These are phyloP conservation scores for Phytophthora megakarya DNA, from an alignment of 352 stramenopile genomes.

Conservation along the genomic window DNA sequence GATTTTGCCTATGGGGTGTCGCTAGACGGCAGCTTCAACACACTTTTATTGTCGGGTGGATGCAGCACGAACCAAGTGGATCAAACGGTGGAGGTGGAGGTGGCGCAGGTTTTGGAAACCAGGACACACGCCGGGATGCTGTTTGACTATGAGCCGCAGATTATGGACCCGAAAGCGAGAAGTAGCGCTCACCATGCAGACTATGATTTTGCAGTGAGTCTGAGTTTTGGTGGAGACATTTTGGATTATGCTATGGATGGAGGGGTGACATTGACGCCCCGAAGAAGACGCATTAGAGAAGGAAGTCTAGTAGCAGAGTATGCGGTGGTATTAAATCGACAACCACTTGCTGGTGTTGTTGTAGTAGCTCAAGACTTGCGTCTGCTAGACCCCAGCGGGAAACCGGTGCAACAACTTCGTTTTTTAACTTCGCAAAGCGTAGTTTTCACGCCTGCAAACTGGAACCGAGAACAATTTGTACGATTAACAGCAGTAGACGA, in stretches of 20 bases:
- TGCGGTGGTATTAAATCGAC: conserved; percentile 68
- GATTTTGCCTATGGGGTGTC: conserved; percentile 64
- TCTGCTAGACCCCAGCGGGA: conserved; percentile 29
- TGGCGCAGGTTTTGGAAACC: conserved; percentile 47
- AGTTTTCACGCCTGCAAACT: conserved; percentile 58
- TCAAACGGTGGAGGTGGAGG: conserved; percentile 47
- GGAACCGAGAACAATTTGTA: conserved; percentile 75
- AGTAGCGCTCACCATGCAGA: conserved; percentile 17
- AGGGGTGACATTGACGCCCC: conserved; percentile 56
- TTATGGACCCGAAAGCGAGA: conserved; percentile 51
- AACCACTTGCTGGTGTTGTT: conserved; percentile 54
- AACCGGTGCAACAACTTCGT: conserved; percentile 48
- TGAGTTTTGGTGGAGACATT: conserved; percentile 61
- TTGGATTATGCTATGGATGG: conserved; percentile 77
- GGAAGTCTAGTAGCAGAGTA: conserved; percentile 59
- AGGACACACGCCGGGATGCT: conserved; percentile 26
- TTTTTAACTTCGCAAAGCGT: conserved; percentile 40
- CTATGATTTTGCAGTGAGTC: conserved; percentile 64
- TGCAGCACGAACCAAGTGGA: conserved; percentile 51
- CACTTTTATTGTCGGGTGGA: conserved; percentile 58
- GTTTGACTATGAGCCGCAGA: conserved; percentile 50
- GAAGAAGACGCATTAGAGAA: conserved; percentile 56
- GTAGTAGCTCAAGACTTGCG: conserved; percentile 51
- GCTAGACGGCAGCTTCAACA: conserved; percentile 51
- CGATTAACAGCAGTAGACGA: conserved; percentile 63